A percentile compares a stretch with the other conserved stretches of the same genome.
phyloP scores from a whole-genome alignment of 2,329 filamentous ascomycete species.

The Stylonectria norvegica region DNA sequence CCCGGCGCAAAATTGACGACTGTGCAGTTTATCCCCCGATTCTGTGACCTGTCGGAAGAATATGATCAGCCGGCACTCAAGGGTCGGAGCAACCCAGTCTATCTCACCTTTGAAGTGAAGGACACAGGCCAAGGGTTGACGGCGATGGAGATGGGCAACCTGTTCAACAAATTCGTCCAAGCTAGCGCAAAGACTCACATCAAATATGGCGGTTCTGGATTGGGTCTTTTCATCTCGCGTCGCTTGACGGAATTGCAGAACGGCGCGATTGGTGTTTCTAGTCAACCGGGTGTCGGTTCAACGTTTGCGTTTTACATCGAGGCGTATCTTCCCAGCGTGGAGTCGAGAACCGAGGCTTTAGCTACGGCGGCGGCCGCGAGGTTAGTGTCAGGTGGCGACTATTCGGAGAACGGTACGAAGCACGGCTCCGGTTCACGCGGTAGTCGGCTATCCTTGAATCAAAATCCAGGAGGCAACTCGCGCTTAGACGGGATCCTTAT shows the following conservation, averaged over 20 bases:
- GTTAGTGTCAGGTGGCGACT: slow-evolving; percentile 26
- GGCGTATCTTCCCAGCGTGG: slow-evolving; percentile 44
- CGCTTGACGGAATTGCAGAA: slow-evolving; percentile 78
- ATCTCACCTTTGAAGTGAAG: slow-evolving; percentile 68
- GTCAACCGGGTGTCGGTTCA: slow-evolving; percentile 65
- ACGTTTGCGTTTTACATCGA: slow-evolving; percentile 75
- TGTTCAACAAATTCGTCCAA: slow-evolving; percentile 79
- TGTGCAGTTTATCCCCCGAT: slow-evolving; percentile 61
- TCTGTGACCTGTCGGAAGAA: slow-evolving; percentile 42
- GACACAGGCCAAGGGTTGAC: slow-evolving; percentile 75
- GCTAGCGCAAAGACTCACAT: slow-evolving; percentile 73
- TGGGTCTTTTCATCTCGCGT: slow-evolving; percentile 76
- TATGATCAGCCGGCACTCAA: slow-evolving; percentile 33
- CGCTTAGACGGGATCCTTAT: slow-evolving; percentile 46
- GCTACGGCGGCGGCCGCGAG: slow-evolving; percentile 34
- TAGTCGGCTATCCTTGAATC: slow-evolving; percentile 20
- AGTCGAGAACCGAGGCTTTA: slow-evolving; percentile 39
- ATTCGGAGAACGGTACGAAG: slow-evolving; percentile 16
- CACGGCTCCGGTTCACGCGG: slow-evolving; percentile 17
- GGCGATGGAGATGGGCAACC: slow-evolving; percentile 65
- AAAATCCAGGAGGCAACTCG: slow-evolving; percentile 26
- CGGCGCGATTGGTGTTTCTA: slow-evolving; percentile 72
- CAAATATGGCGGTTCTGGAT: slow-evolving; percentile 73
- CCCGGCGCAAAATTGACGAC: slow-evolving; percentile 40
- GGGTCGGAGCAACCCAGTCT: slow-evolving; percentile 48